Percentiles rank a stretch among this genome's conserved stretches.
Evolutionary conservation across 305 asterid species (phyloP).

Genomic region (Fraxinus xanthoxyloides): DNA sequence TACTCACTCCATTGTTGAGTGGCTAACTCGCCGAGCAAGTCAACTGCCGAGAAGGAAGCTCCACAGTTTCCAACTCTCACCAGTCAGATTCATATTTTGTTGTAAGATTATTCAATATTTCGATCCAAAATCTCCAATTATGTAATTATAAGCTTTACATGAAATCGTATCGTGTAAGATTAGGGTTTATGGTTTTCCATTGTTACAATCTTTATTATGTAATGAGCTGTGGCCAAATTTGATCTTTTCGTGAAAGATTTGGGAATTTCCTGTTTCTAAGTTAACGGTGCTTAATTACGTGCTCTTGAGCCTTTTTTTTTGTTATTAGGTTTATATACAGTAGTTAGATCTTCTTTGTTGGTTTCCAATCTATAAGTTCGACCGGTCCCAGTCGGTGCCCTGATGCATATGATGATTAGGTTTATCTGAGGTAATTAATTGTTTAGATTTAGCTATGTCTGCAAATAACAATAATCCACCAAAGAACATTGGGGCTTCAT

Average conservation of each 20-base stretch:
- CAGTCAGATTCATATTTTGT: background rate
- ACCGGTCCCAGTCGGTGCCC: background rate
- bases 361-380: background rate
- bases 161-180: background rate
- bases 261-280: background rate
- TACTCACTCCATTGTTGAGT: background rate
- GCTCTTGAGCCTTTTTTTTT: background rate
- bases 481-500: conserved; percentile 71
- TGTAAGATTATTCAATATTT: conserved; percentile 13
- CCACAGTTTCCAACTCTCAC: background rate
- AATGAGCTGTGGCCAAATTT: background rate
- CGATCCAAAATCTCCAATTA: background rate
- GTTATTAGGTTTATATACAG: background rate
- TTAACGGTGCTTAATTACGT: conserved; percentile 15
- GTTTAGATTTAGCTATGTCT: conserved; percentile 50
- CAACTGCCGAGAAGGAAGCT: background rate
- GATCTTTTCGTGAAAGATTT: background rate
- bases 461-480: conserved; percentile 72
- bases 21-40: background rate
- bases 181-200: conserved; percentile 37
- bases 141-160: background rate
- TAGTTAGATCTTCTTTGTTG: background rate
- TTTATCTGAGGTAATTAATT: conserved; percentile 19
- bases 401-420: conserved; percentile 16
- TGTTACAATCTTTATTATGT: background rate